Conservation (phyloP, 2,329 filamentous ascomycete genomes). For the Myriosclerotinia duriaeana region DNA sequence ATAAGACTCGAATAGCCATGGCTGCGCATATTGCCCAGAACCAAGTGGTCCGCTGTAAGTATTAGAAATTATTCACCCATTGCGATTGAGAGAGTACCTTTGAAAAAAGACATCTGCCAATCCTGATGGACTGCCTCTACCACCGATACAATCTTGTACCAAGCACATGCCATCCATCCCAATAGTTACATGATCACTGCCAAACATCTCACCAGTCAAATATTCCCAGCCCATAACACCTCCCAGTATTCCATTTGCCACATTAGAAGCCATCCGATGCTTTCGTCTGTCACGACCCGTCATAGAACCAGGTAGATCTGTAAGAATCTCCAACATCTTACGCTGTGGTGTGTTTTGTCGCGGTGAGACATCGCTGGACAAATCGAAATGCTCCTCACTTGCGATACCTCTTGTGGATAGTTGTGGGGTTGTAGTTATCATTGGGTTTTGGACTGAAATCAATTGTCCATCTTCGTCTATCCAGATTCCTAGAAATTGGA, state of each 20-base stretch:
- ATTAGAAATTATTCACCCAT: constrained; percentile 28
- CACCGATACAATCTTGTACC: constrained; percentile 40
- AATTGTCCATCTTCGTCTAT: constrained; percentile 33
- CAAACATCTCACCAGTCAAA: constrained; percentile 43
- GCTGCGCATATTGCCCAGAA: constrained; percentile 39
- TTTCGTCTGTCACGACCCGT: constrained; percentile 25
- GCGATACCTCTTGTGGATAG: neutral
- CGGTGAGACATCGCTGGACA: neutral
- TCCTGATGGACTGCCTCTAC: constrained; percentile 36
- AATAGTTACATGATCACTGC: constrained; percentile 40
- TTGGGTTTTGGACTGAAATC: constrained; percentile 23
- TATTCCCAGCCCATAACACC: constrained; percentile 42
- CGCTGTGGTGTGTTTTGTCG: neutral
- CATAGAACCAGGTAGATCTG: constrained; percentile 37
- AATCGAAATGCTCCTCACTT: neutral
- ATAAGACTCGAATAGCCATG: constrained; percentile 43
- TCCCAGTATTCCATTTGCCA: constrained; percentile 29
- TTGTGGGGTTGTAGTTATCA: neutral
- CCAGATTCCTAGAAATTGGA: constrained; percentile 36
- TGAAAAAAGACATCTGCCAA: constrained; percentile 37
- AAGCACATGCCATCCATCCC: constrained; percentile 43
- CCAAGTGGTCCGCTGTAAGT: constrained; percentile 34
- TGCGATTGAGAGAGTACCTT: constrained; percentile 26
- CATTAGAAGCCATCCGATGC: constrained; percentile 20
- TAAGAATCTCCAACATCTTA: constrained; percentile 40